Evolutionary conservation across 495 filamentous ascomycete species (phyloP).

Genomic region (Penicillium flavigenum): DNA sequence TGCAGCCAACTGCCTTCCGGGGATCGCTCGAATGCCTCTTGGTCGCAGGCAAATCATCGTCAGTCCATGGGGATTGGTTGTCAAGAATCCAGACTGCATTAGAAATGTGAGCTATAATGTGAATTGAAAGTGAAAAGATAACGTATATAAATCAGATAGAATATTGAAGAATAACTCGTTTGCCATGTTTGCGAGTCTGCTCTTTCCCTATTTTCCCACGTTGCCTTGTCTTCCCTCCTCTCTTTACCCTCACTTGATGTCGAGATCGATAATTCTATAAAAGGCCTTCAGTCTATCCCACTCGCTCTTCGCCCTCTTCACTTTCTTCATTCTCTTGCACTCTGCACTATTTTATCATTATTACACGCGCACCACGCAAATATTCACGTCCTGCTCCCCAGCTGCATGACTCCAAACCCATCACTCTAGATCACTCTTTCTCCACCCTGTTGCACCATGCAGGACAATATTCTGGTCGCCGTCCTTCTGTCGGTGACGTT

Average conservation of each 20-base stretch:
- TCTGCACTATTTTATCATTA: not conserved
- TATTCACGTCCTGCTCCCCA: not conserved
- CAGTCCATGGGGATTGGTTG: constrained; percentile 25
- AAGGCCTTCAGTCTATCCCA: not conserved
- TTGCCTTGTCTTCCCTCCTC: too few relatives aligned
- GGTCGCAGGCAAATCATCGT: not conserved
- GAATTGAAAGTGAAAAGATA: not conserved
- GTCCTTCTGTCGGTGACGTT: not conserved
- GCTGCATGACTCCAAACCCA: not conserved
- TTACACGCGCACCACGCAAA: not conserved
- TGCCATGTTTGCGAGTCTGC: not conserved
- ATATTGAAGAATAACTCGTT: not conserved
- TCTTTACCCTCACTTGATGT: not conserved
- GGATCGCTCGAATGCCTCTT: not conserved
- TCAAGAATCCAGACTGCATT: constrained; percentile 17
- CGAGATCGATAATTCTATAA: not conserved
- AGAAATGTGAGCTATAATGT: not conserved
- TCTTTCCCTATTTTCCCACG: not conserved
- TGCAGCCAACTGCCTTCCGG: not conserved
- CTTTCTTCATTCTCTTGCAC: not conserved
- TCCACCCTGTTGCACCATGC: not conserved
- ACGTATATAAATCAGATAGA: not conserved
- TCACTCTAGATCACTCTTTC: not conserved
- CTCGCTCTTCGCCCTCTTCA: not conserved
- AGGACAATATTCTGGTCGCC: not conserved